Evolutionary conservation across 768 basidiomycete genomes (phyloP), one percentile per base, ranked within the genome.

Genomic region (Suillus subluteus): DNA sequence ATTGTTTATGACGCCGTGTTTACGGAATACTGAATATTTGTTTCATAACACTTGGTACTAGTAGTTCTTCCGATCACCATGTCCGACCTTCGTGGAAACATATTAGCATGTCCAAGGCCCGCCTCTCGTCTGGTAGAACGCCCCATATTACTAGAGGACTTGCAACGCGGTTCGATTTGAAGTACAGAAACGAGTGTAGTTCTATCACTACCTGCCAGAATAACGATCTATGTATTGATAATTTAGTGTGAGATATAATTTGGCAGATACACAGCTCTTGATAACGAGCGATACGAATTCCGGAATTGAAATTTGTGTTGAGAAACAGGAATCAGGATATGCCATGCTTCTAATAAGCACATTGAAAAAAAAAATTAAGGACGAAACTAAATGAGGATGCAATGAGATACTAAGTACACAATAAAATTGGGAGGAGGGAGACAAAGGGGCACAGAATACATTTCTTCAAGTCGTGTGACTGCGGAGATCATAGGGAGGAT

Each of bases 321-420:
- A 32, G 18, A 43, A 41, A 44, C 26, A 61, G 41, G 18, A 43
- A 41, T 32, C 26, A 61, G 41, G 30, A 41, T 43, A 43, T 61
- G 59, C 59, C 18, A 41, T 41, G 23, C 38, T 61, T 61, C 58
- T 43, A 61, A 61, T 61, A 61, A 41, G 26, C 59, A 61, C 59
- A 43, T 32, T 32, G 59, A 30, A 50, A 43, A 43, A 5, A 58
- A 35, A 21, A 23, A 61, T 61, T 61, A 61, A 61, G 41, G 26
- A 18, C 12, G 12, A 32, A 26, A 61, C 59, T 61, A 61, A 61
- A 43, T 43, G 38, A 61, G 30, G 41, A 61, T 61, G 59, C 59
- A 21, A 30, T 61, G 59, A 40, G 59, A 61, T 61, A 43, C 41
- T 30, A 61, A 61, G 59, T 61, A 43, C 59, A 43, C 41, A 61